Conservation (phyloP, 2,329 filamentous ascomycete genomes). For the Colletotrichum abscissum region DNA sequence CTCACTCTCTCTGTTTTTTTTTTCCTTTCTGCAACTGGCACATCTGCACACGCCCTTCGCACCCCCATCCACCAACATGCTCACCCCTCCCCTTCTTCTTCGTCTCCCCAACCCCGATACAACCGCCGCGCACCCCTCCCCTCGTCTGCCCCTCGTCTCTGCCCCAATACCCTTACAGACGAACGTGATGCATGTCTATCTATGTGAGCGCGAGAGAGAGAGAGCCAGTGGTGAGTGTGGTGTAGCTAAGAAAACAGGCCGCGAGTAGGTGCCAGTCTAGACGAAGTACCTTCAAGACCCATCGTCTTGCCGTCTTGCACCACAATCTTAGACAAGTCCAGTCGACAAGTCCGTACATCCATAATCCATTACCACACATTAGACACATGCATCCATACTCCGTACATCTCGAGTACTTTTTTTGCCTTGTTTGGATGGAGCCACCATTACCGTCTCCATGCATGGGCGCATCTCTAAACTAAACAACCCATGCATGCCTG, state of each 20-base stretch:
- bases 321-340: constrained; percentile 29
- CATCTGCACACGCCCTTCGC: background rate
- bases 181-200: constrained; percentile 30
- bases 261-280: constrained; percentile 27
- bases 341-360: constrained; percentile 23
- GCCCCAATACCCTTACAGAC: constrained; percentile 27
- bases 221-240: background rate
- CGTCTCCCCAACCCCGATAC: constrained; percentile 26
- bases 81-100: constrained; percentile 1
- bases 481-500: constrained; percentile 23
- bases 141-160: constrained; percentile 8
- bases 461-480: constrained; percentile 35
- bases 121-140: constrained; percentile 33
- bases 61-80: constrained; percentile 3
- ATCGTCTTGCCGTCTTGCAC: constrained; percentile 28
- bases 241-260: constrained; percentile 28
- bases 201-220: background rate
- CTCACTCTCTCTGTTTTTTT: background rate
- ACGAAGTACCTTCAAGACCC: constrained; percentile 31
- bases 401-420: constrained; percentile 23
- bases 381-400: constrained; percentile 17
- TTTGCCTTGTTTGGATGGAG: constrained; percentile 29
- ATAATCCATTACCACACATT: constrained; percentile 33
- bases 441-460: constrained; percentile 32
- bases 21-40: constrained; percentile 21